A percentile compares a stretch with the other conserved stretches of the same genome.
Conservation (phyloP, 75 land plant species). For the Selaginella moellendorffii region DNA sequence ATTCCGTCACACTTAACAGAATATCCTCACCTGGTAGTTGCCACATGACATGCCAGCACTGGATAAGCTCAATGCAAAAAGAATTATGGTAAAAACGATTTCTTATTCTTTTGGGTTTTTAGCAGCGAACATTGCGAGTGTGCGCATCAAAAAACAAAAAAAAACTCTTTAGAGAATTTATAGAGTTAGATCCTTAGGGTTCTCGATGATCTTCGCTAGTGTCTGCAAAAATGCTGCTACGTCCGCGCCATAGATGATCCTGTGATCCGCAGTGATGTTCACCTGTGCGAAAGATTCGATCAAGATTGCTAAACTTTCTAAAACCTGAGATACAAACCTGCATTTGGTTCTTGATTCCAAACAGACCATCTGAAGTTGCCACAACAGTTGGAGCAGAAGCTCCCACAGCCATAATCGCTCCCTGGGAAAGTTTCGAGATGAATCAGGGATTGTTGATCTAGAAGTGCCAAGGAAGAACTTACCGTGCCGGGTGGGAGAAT, state of each 20-base stretch:
- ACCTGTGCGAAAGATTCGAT: no score
- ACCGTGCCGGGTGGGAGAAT: conserved; percentile 8
- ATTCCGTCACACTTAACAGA: neutral
- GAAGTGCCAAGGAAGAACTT: neutral
- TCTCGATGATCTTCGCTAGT: conserved; percentile 66
- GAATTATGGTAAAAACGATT: no score
- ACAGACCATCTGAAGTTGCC: conserved; percentile 59
- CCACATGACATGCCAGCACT: neutral
- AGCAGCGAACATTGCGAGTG: no score
- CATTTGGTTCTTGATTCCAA: conserved; percentile 78
- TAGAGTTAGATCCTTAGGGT: conserved; percentile 79
- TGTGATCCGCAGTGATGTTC: conserved; percentile 92
- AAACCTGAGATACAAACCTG: conserved; percentile 52
- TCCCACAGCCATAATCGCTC: conserved; percentile 89
- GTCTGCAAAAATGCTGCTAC: conserved; percentile 89
- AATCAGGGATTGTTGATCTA: no score
- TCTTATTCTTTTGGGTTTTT: no score
- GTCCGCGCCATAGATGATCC: conserved; percentile 89
- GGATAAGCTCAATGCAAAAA: no score
- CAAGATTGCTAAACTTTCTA: no score
- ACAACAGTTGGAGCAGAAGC: conserved; percentile 60
- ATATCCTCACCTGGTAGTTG: neutral
- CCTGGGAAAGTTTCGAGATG: conserved; percentile 15
- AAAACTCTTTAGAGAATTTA: no score
- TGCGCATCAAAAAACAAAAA: no score